These are phyloP conservation scores for Didymella pomorum DNA, from an alignment of 2,329 filamentous ascomycete species.

Conservation along the genomic window DNA sequence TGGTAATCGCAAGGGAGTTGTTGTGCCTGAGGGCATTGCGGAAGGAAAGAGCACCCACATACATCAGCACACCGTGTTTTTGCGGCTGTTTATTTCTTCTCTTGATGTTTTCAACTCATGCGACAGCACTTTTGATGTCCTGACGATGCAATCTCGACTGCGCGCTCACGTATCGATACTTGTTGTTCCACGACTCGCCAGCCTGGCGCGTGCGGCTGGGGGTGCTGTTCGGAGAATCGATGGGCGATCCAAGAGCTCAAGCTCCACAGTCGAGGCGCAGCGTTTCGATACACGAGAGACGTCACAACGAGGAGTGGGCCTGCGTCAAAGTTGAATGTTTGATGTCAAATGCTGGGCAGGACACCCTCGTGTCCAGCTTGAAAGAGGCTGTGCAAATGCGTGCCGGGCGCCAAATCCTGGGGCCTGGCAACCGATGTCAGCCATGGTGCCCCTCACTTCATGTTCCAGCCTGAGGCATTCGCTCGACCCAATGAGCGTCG, in stretches of 20 bases:
- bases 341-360: constrained; percentile 24
- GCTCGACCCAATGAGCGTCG: constrained; percentile 21
- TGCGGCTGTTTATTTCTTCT: constrained; percentile 24
- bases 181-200: constrained; percentile 28
- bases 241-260: constrained; percentile 27
- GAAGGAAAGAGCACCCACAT: constrained; percentile 41
- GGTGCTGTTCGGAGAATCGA: constrained; percentile 21
- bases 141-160: background rate
- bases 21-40: constrained; percentile 30
- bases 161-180: constrained; percentile 5
- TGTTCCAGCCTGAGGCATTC: constrained; percentile 27
- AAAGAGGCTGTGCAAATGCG: constrained; percentile 31
- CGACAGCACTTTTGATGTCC: constrained; percentile 30
- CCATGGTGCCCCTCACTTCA: constrained; percentile 29
- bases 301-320: constrained; percentile 32
- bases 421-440: constrained; percentile 34
- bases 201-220: constrained; percentile 36
- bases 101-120: constrained; percentile 22
- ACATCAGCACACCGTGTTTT: constrained; percentile 43
- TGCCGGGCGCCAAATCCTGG: constrained; percentile 20
- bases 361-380: background rate
- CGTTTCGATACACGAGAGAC: constrained; percentile 23
- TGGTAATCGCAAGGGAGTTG: background rate
- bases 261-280: constrained; percentile 38
- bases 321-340: constrained; percentile 30